Percentiles rank a stretch among this genome's conserved stretches.
Conservation (phyloP, 164 flowering plant species). For the Berberis vulgaris region DNA sequence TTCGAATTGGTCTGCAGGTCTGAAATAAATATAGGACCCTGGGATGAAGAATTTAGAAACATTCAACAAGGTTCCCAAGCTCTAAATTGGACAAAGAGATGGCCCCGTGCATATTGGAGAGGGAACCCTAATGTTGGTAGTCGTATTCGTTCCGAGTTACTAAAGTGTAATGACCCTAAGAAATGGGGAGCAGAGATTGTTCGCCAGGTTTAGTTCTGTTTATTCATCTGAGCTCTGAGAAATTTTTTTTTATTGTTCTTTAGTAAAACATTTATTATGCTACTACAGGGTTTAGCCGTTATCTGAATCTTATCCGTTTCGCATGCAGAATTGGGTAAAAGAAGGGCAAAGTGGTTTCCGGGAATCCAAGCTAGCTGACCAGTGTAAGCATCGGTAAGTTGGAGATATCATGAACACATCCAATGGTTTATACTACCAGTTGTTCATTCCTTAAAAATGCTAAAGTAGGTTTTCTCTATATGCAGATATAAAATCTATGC, state of each 20-base stretch:
- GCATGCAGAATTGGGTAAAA: slow-evolving; percentile 54
- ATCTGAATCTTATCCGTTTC: no score
- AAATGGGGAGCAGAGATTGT: slow-evolving; percentile 63
- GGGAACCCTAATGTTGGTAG: slow-evolving; percentile 77
- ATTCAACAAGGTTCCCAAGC: slow-evolving; percentile 59
- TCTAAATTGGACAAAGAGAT: slow-evolving; percentile 45
- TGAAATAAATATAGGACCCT: slow-evolving; percentile 54
- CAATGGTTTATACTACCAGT: background rate
- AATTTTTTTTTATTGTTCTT: no score
- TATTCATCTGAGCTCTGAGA: no score
- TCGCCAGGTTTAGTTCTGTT: slow-evolving; percentile 42
- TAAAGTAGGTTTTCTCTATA: background rate
- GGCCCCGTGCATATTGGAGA: slow-evolving; percentile 65
- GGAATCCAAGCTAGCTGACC: slow-evolving; percentile 64
- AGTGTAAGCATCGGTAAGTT: slow-evolving; percentile 65
- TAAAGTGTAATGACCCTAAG: slow-evolving; percentile 49
- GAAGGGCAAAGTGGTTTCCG: slow-evolving; percentile 52
- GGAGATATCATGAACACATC: background rate
- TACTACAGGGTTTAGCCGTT: no score
- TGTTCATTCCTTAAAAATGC: background rate
- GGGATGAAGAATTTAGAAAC: slow-evolving; percentile 64
- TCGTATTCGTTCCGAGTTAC: slow-evolving; percentile 39
- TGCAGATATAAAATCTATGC: slow-evolving; percentile 90
- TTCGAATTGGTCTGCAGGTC: slow-evolving; percentile 38
- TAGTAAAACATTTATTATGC: no score